Evolutionary conservation across 768 basidiomycete genomes (phyloP), one percentile per base, ranked within the genome.

Genomic region (Coprinopsis sp.): DNA sequence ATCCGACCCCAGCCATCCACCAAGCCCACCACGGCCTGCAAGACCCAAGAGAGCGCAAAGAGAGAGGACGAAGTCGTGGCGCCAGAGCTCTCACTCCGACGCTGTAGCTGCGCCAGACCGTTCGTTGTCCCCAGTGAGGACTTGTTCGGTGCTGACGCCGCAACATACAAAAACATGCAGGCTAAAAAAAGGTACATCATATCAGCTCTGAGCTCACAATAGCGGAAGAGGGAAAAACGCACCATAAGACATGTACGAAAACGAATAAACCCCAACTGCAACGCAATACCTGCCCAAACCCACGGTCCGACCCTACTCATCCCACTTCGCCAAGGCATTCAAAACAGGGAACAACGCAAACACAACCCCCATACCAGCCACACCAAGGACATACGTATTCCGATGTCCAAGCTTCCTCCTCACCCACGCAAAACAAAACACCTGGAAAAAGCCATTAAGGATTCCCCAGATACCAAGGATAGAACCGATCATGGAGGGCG

Each of bases 91-190:
- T 54, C 34, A 56, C 50, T 44, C 34, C n/a, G 50, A 54, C 11
- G 58, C 60, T 5, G 62, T 52, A 43, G 43, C 52, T 75, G 73
- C 0, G 61, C 63, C 0, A 78, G 58, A 1, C 82, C 81, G 47
- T 84, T 83, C n/a, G 74, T 79, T 2, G 78, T 70, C 1, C 81
- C 81, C 6, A 82, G 65, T 13, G 77, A 73, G 2, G 72, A 70
- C 11, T 70, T 69, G 34, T 76, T 77, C 4, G 81, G 81, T 2
- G 81, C 62, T 8, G 80, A 64, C 0, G 71, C 73, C 12, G 73
- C 66, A 49, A 84, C 74, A 49, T 72, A 80, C 36, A 84, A 78
- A 59, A 81, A 80, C 23, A 82, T 57, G 34, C 76, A 73, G 14
- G 78, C 81, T 82, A 38, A 12, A 29, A 37, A n/a, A 25, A 0